phyloP scores from a whole-genome alignment of 1,284 basidiomycete genomes.

The Caloboletus firmus region DNA sequence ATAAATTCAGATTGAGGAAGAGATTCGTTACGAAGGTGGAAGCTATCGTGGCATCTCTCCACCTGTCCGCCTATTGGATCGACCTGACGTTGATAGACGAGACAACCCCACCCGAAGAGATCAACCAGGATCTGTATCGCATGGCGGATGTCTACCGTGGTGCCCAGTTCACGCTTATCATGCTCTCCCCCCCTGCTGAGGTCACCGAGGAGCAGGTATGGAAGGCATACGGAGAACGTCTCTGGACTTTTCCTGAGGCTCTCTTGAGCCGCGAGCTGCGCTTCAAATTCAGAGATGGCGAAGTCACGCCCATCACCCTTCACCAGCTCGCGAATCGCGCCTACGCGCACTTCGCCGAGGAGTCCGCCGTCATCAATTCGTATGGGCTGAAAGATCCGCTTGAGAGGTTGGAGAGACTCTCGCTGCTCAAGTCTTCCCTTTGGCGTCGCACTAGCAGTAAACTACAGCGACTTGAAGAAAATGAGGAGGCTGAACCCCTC shows the following conservation, averaged over 20 bases:
- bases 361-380: conserved; percentile 28
- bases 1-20: not conserved
- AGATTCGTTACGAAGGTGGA: conserved; percentile 15
- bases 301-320: conserved; percentile 24
- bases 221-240: conserved; percentile 25
- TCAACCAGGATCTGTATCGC: conserved; percentile 26
- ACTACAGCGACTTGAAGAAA: not conserved
- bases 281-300: conserved; percentile 14
- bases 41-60: conserved; percentile 6
- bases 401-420: conserved; percentile 30
- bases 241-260: conserved; percentile 32
- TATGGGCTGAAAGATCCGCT: conserved; percentile 25
- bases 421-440: conserved; percentile 25
- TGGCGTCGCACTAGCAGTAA: conserved; percentile 20
- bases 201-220: conserved; percentile 12
- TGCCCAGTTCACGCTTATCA: conserved; percentile 30
- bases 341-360: conserved; percentile 18
- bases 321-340: conserved; percentile 28
- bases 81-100: conserved; percentile 16
- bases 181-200: conserved; percentile 8
- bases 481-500: not conserved
- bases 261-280: conserved; percentile 22
- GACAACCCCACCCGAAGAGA: not conserved
- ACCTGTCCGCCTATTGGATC: conserved; percentile 27
- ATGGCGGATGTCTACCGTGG: conserved; percentile 32